Base-by-base conservation (phyloP, 257 asterid genomes). In the Scutellaria baicalensis region DNA sequence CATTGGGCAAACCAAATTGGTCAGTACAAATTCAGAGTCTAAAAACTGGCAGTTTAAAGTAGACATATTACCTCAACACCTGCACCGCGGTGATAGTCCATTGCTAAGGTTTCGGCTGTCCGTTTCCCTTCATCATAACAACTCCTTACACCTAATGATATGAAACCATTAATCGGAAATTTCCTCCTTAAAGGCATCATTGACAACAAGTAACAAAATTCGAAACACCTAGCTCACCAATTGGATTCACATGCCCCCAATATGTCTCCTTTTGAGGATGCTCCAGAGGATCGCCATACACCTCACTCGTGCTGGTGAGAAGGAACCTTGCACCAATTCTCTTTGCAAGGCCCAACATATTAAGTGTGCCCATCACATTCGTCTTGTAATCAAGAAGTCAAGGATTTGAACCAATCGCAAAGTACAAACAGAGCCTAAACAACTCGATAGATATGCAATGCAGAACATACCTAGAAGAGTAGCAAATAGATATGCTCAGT, bases 201-300 rank as follows among this genome's bases (percentile, higher is more conserved):
- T 10, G 8, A 33, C 9, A 31, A 68, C 42, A 27, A 40, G 51
- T 20, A 57, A 59, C 12, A 1, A 57, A 18, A 13, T 8, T 42
- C 51, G 7, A 23, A 40, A 59, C 6, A 50, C 39, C 55, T 10
- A 9, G 66, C 83, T 38, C 62, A 78, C 95, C 95, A 45, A 90
- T 90, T 27, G 96, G 96, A 77, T 90, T 90, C 73, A 90, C 96
- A 60, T 90, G 84, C 61, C 96, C 96, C 96, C 96, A 90, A 44
- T 90, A 90, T 0, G 93, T 85, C 80, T 90, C 96, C 77, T 90
- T 90, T 59, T 87, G 96, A 6, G 96, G 96, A 77, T 90, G 96
- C 91, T 90, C 95, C 21, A 90, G 95, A 3, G 97, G 97, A 76
- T 90, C 95, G 7, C 97, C 97, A 64, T 90, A 90, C 21, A 90